Evolutionary conservation across 306 rosid genomes (phyloP).

Genomic region (Hippophae gyantsensis): DNA sequence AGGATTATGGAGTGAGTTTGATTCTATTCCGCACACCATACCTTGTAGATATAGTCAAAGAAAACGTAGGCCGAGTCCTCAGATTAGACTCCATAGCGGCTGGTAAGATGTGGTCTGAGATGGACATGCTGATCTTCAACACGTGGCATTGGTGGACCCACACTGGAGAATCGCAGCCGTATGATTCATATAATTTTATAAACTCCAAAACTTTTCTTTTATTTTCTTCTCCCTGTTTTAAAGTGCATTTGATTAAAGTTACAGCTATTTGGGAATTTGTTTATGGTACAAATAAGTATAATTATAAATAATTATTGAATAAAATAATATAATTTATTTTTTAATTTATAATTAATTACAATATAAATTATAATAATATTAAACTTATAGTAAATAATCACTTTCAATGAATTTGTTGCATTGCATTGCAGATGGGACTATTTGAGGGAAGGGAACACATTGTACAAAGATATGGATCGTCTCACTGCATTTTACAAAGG

Average conservation of each 20-base stretch:
- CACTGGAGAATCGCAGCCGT: constrained; percentile 70
- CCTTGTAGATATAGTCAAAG: constrained; percentile 65
- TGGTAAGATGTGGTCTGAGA: constrained; percentile 72
- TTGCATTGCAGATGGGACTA: constrained; percentile 62
- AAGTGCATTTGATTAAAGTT: not conserved
- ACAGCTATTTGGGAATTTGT: not conserved
- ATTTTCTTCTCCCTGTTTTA: not conserved
- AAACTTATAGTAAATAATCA: no score
- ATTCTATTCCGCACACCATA: constrained; percentile 63
- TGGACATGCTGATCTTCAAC: constrained; percentile 81
- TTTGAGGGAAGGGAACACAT: constrained; percentile 49
- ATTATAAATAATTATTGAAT: no score
- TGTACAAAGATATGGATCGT: constrained; percentile 69
- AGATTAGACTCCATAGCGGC: constrained; percentile 53
- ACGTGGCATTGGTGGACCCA: constrained; percentile 99
- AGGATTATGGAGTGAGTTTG: constrained; percentile 72
- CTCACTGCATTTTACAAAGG: constrained; percentile 63
- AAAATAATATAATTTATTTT: no score
- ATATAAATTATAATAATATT: no score
- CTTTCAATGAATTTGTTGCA: no score
- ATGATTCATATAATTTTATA: constrained; percentile 10
- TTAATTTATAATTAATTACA: no score
- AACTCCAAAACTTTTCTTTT: not conserved
- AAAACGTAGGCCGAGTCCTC: constrained; percentile 57
- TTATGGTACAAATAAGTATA: no score